Base-by-base conservation (phyloP, 257 asterid genomes). In the Nicotiana tomentosiformis region DNA sequence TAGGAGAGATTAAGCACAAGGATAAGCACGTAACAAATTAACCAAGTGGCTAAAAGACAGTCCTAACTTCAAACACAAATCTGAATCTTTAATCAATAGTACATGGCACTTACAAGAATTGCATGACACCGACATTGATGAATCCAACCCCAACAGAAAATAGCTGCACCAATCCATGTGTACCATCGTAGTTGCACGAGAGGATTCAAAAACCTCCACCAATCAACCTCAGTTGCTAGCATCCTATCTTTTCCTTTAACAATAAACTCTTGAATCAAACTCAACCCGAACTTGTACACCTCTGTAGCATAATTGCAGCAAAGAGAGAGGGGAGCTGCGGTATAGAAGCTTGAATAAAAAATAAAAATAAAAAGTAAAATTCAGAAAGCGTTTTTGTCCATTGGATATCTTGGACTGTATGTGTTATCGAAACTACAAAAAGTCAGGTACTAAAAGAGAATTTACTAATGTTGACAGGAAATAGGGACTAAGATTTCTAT, bases 271-370 rank as follows among this genome's bases (percentile, higher is more conserved):
- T 87, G 90, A 77, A 86, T 61, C 85, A 88, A 82, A 84, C 78
- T 74, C 51, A 85, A 81, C 74, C 89, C 85, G 81, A 86, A 81
- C 26, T 85, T 84, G 89, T 93, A 86, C 82, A 91, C 91, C 87
- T 91, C 99, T 23, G 83, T 46, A 30, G 89, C 92, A 84, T 84
- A 82, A 17, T 80, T 80, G 91, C 91, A 90, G 88, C 99, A 92
- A 83, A 96, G 90, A 78, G 99, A 94, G 30, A 96, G 87, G 68
- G 99, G 98, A 82, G 93, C 97, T 82, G 95, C 97, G 77, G 92
- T 86, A 82, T 96, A 94, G 86, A 90, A 96, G 83, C 99, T 96
- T 83, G 68, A 43, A 66, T 85, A 86, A 87, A 39, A 78, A 83
- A 89, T 85, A 86, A 89, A 39, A 78, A 84, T 88, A 86, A 77